phyloP scores from a whole-genome alignment of 768 basidiomycete species.

The Crassisporium funariophilum region DNA sequence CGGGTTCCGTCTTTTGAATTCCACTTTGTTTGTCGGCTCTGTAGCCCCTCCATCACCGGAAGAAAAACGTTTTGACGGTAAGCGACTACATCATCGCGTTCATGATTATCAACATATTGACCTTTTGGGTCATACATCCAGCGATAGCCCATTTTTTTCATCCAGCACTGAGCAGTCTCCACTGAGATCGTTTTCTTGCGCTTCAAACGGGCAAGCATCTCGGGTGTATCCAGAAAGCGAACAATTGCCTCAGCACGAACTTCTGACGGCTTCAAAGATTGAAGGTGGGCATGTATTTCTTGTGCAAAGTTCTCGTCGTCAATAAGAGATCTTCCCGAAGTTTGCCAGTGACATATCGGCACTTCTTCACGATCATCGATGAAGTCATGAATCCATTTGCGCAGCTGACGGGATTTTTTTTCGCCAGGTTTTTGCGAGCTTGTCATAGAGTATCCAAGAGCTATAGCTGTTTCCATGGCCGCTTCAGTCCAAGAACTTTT shows the following conservation, averaged over 20 bases:
- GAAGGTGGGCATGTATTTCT: slow-evolving; percentile 13
- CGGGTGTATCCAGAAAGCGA: slow-evolving; percentile 13
- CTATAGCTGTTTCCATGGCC: neutral
- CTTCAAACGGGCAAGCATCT: slow-evolving; percentile 12
- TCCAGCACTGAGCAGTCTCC: slow-evolving; percentile 28
- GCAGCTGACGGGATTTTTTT: neutral
- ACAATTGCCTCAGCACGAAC: slow-evolving; percentile 17
- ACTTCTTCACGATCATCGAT: slow-evolving; percentile 6
- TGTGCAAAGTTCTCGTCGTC: slow-evolving; percentile 17
- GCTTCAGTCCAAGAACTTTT: neutral
- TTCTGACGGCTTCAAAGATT: slow-evolving; percentile 10
- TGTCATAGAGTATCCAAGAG: neutral
- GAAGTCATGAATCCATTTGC: slow-evolving; percentile 7
- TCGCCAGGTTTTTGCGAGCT: neutral
- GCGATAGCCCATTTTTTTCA: slow-evolving; percentile 28
- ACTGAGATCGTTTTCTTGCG: slow-evolving; percentile 20
- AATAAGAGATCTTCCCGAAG: slow-evolving; percentile 3
- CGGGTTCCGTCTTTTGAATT: neutral
- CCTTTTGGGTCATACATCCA: slow-evolving; percentile 27
- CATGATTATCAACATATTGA: slow-evolving; percentile 39
- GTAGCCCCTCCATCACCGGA: slow-evolving; percentile 15
- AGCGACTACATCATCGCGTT: slow-evolving; percentile 32
- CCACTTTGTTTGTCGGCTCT: slow-evolving; percentile 5
- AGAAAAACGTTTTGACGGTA: slow-evolving; percentile 30
- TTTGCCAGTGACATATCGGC: slow-evolving; percentile 1